Conservation (phyloP, 345 rosid genomes). For the Cardamine chenopodiifolia region DNA sequence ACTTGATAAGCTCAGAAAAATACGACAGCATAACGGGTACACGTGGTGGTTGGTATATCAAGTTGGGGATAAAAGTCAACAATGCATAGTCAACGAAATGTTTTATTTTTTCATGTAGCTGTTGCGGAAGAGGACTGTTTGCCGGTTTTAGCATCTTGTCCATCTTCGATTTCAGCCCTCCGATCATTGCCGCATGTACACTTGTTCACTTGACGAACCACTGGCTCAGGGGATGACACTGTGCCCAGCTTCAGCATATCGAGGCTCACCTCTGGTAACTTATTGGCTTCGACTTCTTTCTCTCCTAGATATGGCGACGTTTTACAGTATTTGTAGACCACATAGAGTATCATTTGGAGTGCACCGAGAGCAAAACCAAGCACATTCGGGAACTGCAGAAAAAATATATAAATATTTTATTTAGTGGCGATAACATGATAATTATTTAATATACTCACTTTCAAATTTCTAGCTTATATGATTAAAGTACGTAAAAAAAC, state of each 20-base stretch:
- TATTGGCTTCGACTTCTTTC: conserved; percentile 43
- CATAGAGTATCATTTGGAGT: conserved; percentile 56
- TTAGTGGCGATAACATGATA: conserved; percentile 8
- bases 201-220: conserved; percentile 34
- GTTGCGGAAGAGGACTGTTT: conserved; percentile 38
- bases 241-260: conserved; percentile 44
- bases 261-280: conserved; percentile 38
- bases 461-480: conserved; percentile 45
- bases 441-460: conserved; percentile 28
- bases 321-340: conserved; percentile 49
- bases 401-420: background rate
- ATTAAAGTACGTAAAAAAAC: conserved; percentile 48
- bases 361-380: conserved; percentile 55
- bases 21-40: conserved; percentile 39
- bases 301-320: conserved; percentile 40
- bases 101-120: conserved; percentile 24
- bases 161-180: conserved; percentile 36
- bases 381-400: conserved; percentile 55
- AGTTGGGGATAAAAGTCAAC: conserved; percentile 39
- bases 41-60: conserved; percentile 37
- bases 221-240: conserved; percentile 36
- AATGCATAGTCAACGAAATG: conserved; percentile 26
- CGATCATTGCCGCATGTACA: conserved; percentile 42
- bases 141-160: conserved; percentile 25
- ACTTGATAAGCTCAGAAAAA: conserved; percentile 44